A percentile compares a stretch with the other conserved stretches of the same genome.
Conservation (phyloP, 1,284 basidiomycete genomes). For the Laetiporus sulphureus region DNA sequence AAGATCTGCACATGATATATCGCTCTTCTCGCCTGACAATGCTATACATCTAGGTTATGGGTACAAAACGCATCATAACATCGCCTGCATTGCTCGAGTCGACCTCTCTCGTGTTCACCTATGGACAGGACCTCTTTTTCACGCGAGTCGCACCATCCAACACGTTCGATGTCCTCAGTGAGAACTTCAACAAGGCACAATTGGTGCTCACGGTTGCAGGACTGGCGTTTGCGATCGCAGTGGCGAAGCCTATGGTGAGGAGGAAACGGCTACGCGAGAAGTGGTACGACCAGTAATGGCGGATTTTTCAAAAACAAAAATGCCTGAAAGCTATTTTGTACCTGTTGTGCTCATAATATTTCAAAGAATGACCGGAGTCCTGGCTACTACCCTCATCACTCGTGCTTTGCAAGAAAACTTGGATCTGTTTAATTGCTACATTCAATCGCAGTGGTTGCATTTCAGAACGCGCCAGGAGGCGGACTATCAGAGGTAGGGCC, state of each 20-base stretch:
- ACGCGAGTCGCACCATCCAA: constrained; percentile 81
- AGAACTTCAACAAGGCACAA: constrained; percentile 92
- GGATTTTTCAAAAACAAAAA: no score
- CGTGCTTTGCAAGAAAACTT: no score
- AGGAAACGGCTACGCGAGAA: constrained; percentile 57
- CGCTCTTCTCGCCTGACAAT: constrained; percentile 1
- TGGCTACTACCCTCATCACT: no score
- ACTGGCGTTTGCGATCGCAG: constrained; percentile 64
- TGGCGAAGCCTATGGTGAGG: constrained; percentile 72
- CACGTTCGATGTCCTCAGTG: constrained; percentile 90
- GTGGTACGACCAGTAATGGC: constrained; percentile 41
- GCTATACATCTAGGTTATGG: constrained; percentile 45
- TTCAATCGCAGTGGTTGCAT: no score
- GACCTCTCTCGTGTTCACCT: constrained; percentile 83
- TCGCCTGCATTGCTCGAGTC: constrained; percentile 87
- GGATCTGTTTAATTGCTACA: no score
- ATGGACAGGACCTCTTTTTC: constrained; percentile 84
- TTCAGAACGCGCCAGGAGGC: no score
- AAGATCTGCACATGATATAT: constrained; percentile 14
- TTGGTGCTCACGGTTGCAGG: constrained; percentile 79
- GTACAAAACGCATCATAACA: constrained; percentile 59
- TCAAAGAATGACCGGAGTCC: no score
- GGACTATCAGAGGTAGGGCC: no score
- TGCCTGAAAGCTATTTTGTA: no score
- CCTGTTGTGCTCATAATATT: no score